Evolutionary conservation across 2,329 filamentous ascomycete genomes (phyloP), one percentile per base, ranked within the genome.

Genomic region (Colletotrichum musae): DNA sequence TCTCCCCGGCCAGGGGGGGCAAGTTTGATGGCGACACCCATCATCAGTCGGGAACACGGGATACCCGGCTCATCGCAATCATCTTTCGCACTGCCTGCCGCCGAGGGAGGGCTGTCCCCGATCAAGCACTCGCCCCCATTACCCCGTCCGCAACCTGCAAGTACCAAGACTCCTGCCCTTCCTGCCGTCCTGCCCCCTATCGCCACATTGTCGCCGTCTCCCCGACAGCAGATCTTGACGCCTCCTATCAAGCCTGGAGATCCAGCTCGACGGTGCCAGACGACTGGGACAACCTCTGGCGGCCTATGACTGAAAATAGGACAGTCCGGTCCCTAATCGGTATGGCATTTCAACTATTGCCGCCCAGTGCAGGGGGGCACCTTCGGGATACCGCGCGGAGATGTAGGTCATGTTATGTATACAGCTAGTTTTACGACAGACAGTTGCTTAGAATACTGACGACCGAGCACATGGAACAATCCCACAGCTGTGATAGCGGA

Each of bases 171-270:
- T 2, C 60, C 69, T 21, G 67, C 45, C 75, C 77, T 28, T 18
- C 77, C 81, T 15, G 81, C 86, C 0, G 83, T 91, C 26, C 79
- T 92, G 3, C 90, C 89, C 5, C 89, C 89, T 0, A 78, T 85
- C 2, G 84, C 88, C 48, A 82, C 87, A 1, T 76, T 92, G 56
- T 86, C 88, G 10, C 90, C 90, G 0, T 88, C 85, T 50, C 85
- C 87, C 2, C 84, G 84, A 15, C 82, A 86, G 65, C 86, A 87
- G 72, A 89, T 89, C 66, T 76, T 90, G 58, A 89, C 87, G 16
- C 89, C 90, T 26, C 90, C 89, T 2, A 82, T 88, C 72, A 90
- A 92, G 80, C 81, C 83, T 48, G 72, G 78, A 4, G 81, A 84
- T 58, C 76, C 71, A 36, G 16, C 58, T 21, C 68, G 68, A 26